These are phyloP conservation scores for Lenzites betulinus DNA, from an alignment of 768 basidiomycete species.

Conservation along the genomic window DNA sequence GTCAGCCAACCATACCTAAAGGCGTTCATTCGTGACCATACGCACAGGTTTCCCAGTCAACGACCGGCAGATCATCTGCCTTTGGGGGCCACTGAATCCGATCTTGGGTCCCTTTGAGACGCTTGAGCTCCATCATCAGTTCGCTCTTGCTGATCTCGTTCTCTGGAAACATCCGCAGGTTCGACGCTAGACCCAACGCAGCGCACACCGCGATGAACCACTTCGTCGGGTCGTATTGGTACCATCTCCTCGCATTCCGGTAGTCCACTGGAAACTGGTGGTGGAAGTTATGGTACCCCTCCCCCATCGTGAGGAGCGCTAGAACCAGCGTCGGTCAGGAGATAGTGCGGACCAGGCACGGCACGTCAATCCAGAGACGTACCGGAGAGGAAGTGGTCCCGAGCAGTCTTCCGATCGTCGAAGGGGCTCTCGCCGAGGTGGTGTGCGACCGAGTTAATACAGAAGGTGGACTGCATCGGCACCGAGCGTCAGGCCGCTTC, in stretches of 20 bases:
- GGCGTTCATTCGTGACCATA: constrained; percentile 10
- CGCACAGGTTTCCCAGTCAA: constrained; percentile 83
- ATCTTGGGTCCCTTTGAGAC: constrained; percentile 65
- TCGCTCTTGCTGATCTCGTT: constrained; percentile 86
- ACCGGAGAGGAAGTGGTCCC: constrained; percentile 50
- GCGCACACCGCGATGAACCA: constrained; percentile 78
- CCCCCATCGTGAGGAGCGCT: constrained; percentile 59
- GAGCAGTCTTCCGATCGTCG: constrained; percentile 57
- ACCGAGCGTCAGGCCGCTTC: background rate
- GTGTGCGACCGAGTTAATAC: constrained; percentile 62
- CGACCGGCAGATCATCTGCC: constrained; percentile 62
- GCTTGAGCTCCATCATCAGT: constrained; percentile 81
- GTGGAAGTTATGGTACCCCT: constrained; percentile 85
- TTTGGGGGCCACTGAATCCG: constrained; percentile 63
- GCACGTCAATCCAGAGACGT: too few species aligned
- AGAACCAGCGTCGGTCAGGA: background rate
- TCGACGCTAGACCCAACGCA: constrained; percentile 68
- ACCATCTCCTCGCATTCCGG: constrained; percentile 61
- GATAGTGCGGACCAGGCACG: background rate
- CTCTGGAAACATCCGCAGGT: constrained; percentile 83
- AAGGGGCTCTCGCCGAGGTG: constrained; percentile 56
- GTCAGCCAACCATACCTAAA: too few species aligned
- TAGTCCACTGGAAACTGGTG: constrained; percentile 61
- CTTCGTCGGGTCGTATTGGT: constrained; percentile 70
- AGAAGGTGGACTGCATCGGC: constrained; percentile 47